Base-by-base conservation (phyloP, 2,329 filamentous ascomycete genomes). In the Penicillium sp. region DNA sequence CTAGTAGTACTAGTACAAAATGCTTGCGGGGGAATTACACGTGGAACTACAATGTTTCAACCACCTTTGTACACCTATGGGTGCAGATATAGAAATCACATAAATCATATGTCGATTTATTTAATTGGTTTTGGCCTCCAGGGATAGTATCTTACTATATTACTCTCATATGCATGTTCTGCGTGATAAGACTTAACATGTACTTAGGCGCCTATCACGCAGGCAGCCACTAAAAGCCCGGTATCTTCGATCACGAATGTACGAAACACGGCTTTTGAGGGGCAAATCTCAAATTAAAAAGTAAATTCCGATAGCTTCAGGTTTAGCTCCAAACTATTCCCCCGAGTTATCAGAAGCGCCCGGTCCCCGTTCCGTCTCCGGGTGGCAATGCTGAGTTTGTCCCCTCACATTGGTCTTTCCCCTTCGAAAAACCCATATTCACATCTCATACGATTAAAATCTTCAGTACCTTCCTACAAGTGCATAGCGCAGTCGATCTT, bases 401-500 rank as follows among this genome's bases (percentile, higher is more conserved):
- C 48, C 47, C 39, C 27, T 44, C 51, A 48, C 34, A 16, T 51
- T 25, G 13, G 16, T 34, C 25, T 46, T 25, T 36, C 5, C 29
- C 27, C n/a, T 33, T 33, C 9, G 8, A 9, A 23, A 45, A 19
- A 39, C 31, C 19, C 4, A 27, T 46, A 29, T 34, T 34, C 6
- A 29, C 11, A 19, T 41, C 23, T 23, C 39, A 10, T 29, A 29
- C 3, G 11, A 9, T 15, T 9, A 19, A 31, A 33, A 4, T 46
- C 33, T 31, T 31, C 33, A 53, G 1, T 4, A 10, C 27, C 10
- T 13, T 31, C 33, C 19, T 21, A 15, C 34, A 47, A 31, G 33
- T 34, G 41, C 40, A 36, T 51, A 56, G 41, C 41, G 53, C 41
- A 51, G 53, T 29, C 53, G 48, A 56, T 56, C 53, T 15, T 53